A percentile compares a stretch with the other conserved stretches of the same genome.
These are phyloP conservation scores for Musa itinerans DNA, from an alignment of 176 grass and related monocot species.

Conservation along the genomic window DNA sequence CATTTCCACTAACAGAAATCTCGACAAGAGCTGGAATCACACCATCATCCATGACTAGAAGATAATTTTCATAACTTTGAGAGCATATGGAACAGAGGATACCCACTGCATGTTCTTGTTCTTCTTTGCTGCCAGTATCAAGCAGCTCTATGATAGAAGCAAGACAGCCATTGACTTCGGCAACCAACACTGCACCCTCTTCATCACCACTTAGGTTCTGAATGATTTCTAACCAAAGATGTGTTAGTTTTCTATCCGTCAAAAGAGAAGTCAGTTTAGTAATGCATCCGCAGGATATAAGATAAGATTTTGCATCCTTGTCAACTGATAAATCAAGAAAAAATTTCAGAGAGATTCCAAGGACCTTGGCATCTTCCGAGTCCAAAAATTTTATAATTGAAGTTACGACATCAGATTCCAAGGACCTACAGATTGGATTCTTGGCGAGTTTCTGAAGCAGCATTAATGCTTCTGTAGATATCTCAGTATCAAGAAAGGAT, in stretches of 20 bases:
- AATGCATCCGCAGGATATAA: slow-evolving; percentile 57
- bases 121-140: slow-evolving; percentile 45
- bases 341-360: slow-evolving; percentile 51
- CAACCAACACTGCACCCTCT: slow-evolving; percentile 43
- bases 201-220: slow-evolving; percentile 50
- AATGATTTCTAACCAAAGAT: slow-evolving; percentile 60
- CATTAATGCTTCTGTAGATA: slow-evolving; percentile 50
- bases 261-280: slow-evolving; percentile 51
- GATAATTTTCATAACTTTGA: slow-evolving; percentile 43
- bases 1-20: slow-evolving; percentile 66
- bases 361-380: slow-evolving; percentile 42
- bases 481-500: slow-evolving; percentile 52
- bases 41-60: slow-evolving; percentile 74
- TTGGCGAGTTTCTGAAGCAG: slow-evolving; percentile 42
- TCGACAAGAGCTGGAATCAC: slow-evolving; percentile 86
- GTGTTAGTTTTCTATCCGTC: slow-evolving; percentile 37
- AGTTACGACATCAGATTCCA: slow-evolving; percentile 36
- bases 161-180: slow-evolving; percentile 41
- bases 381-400: slow-evolving; percentile 40
- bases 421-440: slow-evolving; percentile 31
- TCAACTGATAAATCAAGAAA: slow-evolving; percentile 52
- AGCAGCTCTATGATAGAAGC: slow-evolving; percentile 61
- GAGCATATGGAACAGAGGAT: slow-evolving; percentile 66
- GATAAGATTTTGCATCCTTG: slow-evolving; percentile 31
- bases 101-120: slow-evolving; percentile 55